Conservation (phyloP, 306 rosid genomes). For the Citrullus amarus region DNA sequence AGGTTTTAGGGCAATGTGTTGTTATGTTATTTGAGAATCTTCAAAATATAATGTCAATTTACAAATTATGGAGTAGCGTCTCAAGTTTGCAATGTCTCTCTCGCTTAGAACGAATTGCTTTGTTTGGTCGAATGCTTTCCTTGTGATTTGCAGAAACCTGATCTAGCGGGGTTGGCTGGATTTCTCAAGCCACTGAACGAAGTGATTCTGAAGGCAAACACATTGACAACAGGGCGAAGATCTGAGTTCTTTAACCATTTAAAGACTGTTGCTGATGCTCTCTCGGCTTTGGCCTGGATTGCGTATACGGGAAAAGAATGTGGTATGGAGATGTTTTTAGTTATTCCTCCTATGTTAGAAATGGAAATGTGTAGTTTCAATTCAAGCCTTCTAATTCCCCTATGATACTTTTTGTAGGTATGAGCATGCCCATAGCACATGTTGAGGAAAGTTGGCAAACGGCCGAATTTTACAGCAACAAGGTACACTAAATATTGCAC, state of each 20-base stretch:
- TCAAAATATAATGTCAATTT: background rate
- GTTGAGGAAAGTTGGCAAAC: slow-evolving; percentile 99
- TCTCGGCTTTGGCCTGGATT: slow-evolving; percentile 92
- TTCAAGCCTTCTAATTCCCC: slow-evolving; percentile 11
- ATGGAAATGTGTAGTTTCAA: slow-evolving; percentile 1
- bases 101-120: background rate
- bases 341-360: background rate
- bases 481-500: slow-evolving; percentile 40
- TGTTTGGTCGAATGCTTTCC: background rate
- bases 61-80: background rate
- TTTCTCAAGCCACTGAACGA: slow-evolving; percentile 82
- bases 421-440: slow-evolving; percentile 95
- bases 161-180: slow-evolving; percentile 49
- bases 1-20: background rate
- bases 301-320: slow-evolving; percentile 79
- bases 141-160: slow-evolving; percentile 63
- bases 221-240: slow-evolving; percentile 69
- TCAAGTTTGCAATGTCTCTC: background rate
- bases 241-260: slow-evolving; percentile 78
- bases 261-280: slow-evolving; percentile 82
- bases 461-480: slow-evolving; percentile 96
- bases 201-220: slow-evolving; percentile 43
- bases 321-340: slow-evolving; percentile 32
- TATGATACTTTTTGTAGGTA: slow-evolving; percentile 41
- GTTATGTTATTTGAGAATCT: background rate